Evolutionary conservation across 805 yeast genomes (phyloP), one percentile per base, ranked within the genome.

Genomic region (Candida michaelii): DNA sequence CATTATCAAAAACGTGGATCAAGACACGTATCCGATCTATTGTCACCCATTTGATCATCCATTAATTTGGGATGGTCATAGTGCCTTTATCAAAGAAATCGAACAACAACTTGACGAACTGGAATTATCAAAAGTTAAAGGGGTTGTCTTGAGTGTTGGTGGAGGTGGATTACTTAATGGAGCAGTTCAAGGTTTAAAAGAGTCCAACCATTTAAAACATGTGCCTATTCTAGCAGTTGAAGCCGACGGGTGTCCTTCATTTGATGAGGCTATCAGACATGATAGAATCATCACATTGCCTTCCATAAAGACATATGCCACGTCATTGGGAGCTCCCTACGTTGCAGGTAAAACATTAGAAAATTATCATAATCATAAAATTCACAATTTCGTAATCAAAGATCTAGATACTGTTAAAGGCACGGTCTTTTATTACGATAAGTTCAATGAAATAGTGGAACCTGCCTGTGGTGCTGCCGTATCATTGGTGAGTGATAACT

Each of bases 131-230:
- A 47, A 52, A 32, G 51, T 63, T 10, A 58, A 55, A 44, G 66
- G 59, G 1, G 49, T 63, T 3, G 58, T 61, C 5, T 58, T 63
- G 42, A 57, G 64, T 37, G 62, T 56, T 30, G 69, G 69, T 9
- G 69, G 69, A n/a, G 69, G 68, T 4, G 67, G 69, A 3, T 49
- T 63, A 18, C 55, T 60, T 47, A 54, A 50, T 44, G 69, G 69
- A 1, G 44, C 62, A 3, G 54, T 60, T 10, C 45, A 44, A 6
- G 69, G 66, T 4, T 45, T 61, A 13, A 37, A 47, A 13, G 42
- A 51, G n/a, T 51, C 52, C 21, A 30, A 34, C 10, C 29, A 25
- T 13, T 34, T 55, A 7, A 9, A 41, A 7, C 27, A 51, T 9
- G 55, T 54, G 1, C 60, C 63, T 0, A 58, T 63, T 1, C 36